Conservation (phyloP, 306 rosid species). For the Malus asiatica region DNA sequence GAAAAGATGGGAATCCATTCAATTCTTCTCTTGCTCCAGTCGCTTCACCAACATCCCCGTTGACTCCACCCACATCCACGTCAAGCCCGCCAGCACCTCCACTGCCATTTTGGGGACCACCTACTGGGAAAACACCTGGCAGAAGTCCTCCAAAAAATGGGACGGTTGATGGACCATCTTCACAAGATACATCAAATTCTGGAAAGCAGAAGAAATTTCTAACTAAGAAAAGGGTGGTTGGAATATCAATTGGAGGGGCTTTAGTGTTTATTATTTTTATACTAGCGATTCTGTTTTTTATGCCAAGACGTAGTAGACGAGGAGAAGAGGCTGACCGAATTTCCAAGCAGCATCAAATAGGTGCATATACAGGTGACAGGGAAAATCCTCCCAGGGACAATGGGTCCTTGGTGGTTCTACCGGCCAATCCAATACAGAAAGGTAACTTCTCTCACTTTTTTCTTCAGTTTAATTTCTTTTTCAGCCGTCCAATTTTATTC, state of each 20-base stretch:
- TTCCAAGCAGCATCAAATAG: constrained; percentile 55
- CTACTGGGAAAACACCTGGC: constrained; percentile 20
- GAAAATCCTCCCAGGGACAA: constrained; percentile 38
- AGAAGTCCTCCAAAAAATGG: constrained; percentile 38
- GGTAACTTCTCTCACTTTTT: constrained; percentile 32
- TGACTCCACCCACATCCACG: background rate
- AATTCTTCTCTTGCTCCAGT: constrained; percentile 49
- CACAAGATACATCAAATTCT: constrained; percentile 43
- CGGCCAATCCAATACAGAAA: constrained; percentile 50
- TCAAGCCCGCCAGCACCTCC: constrained; percentile 17
- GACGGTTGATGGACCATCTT: constrained; percentile 53
- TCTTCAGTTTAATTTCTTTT: constrained; percentile 7
- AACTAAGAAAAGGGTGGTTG: constrained; percentile 52
- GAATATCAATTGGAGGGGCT: constrained; percentile 59
- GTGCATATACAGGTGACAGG: constrained; percentile 57
- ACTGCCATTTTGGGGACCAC: constrained; percentile 18
- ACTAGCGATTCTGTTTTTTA: constrained; percentile 46
- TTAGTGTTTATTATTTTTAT: constrained; percentile 42
- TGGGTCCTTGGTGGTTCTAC: constrained; percentile 36
- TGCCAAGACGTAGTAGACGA: constrained; percentile 50
- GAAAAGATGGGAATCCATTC: constrained; percentile 78
- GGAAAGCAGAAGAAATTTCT: constrained; percentile 35
- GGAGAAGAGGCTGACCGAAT: constrained; percentile 40
- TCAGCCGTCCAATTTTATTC: background rate
- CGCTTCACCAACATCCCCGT: constrained; percentile 42